phyloP scores from a whole-genome alignment of 2,329 filamentous ascomycete species.

The Cadophora sp. region DNA sequence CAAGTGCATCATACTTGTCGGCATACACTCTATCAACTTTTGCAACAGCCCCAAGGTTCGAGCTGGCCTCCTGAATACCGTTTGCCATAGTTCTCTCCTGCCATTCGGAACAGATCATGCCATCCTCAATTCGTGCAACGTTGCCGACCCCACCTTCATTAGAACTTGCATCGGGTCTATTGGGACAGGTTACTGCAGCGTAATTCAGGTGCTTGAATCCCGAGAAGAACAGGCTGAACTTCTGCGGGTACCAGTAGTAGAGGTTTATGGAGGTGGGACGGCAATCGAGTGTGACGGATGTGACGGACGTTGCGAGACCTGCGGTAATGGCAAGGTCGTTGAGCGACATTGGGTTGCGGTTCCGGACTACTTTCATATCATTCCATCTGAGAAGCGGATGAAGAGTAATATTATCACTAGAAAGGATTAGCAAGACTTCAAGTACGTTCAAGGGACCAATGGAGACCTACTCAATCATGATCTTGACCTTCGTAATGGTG shows the following conservation, averaged over 20 bases:
- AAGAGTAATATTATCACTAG: constrained; percentile 13
- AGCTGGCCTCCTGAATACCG: neutral
- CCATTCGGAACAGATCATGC: neutral
- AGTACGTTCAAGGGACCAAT: too few species aligned
- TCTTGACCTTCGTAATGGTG: constrained; percentile 13
- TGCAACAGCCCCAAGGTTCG: neutral
- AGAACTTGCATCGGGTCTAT: neutral
- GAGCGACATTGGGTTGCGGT: neutral
- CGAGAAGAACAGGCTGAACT: constrained; percentile 11
- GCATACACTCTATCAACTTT: neutral
- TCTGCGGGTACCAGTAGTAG: constrained; percentile 7
- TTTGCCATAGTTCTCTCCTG: neutral
- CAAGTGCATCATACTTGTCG: constrained; percentile 1
- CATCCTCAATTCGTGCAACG: neutral
- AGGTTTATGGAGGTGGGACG: constrained; percentile 5
- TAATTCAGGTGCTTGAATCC: constrained; percentile 16
- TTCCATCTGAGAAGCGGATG: constrained; percentile 8
- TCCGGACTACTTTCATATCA: neutral
- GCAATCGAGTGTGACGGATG: constrained; percentile 15
- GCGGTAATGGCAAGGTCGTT: constrained; percentile 3
- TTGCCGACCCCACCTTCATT: neutral
- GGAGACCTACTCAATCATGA: constrained; percentile 14
- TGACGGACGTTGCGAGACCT: constrained; percentile 5
- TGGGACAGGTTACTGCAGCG: neutral
- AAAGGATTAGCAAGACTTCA: neutral